A percentile compares a stretch with the other conserved stretches of the same genome.
Conservation (phyloP, 2,329 filamentous ascomycete genomes). For the Epichloe sibirici region DNA sequence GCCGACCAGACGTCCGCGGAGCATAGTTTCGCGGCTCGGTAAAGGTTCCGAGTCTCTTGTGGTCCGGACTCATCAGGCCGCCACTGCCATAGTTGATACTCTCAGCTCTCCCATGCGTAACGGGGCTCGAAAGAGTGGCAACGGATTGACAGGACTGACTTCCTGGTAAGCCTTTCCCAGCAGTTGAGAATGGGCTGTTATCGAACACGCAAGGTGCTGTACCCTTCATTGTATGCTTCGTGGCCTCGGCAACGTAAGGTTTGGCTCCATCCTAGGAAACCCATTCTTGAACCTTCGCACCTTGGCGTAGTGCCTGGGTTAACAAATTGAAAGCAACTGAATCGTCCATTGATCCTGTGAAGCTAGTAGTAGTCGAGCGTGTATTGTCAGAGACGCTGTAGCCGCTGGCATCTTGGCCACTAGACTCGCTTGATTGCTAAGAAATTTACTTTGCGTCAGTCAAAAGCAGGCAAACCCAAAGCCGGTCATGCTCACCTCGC, state of each 20-base stretch:
- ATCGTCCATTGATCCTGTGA: constrained; percentile 1
- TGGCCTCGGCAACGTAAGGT: neutral
- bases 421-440: constrained; percentile 1
- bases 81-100: neutral
- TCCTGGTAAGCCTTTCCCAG: neutral
- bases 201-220: no score
- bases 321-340: constrained; percentile 1
- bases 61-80: constrained; percentile 7
- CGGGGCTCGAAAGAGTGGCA: constrained; percentile 1
- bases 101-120: neutral
- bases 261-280: constrained; percentile 6
- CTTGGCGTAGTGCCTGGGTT: constrained; percentile 2
- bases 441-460: neutral
- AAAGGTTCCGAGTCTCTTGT: constrained; percentile 10
- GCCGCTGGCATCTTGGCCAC: neutral
- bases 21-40: constrained; percentile 32
- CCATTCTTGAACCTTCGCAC: neutral
- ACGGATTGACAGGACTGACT: constrained; percentile 6
- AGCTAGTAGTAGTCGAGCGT: constrained; percentile 3
- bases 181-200: neutral
- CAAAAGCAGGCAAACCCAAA: neutral
- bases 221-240: neutral
- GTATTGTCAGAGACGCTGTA: constrained; percentile 1
- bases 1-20: constrained; percentile 20
- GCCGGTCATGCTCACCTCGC: constrained; percentile 3